Evolutionary conservation across 2,329 filamentous ascomycete genomes (phyloP), one percentile per base, ranked within the genome.

Genomic region (Aureobasidium lini): DNA sequence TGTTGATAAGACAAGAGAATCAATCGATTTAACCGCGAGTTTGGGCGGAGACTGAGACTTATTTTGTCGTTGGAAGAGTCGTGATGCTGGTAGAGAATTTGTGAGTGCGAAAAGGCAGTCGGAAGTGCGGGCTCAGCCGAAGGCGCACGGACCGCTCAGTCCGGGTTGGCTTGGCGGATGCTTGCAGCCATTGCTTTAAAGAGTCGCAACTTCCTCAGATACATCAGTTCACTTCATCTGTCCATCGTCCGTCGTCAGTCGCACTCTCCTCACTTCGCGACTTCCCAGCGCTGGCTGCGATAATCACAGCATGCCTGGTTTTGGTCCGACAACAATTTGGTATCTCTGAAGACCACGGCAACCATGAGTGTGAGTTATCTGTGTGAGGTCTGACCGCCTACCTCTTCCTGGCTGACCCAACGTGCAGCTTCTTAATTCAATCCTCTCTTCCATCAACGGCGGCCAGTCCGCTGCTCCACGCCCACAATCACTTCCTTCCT

Each of bases 1-100:
- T 53, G 62, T 64, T 61, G 58, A 44, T 66, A 69, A 85, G 91
- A 92, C 88, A 87, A 82, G 89, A 92, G 88, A 88, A 82, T 91
- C 93, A 97, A 97, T 97, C 93, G 86, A 88, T 95, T 97, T 95
- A 96, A 96, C 93, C 93, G 91, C 89, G 77, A 89, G 50, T 64
- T 86, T 84, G 44, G 62, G 88, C 92, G 93, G 93, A 96, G 93
- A 97, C 93, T 96, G 93, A 95, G 84, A 87, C 91, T 90, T 94
- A 90, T 94, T 90, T 84, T 90, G 90, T 95, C 87, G 89, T 84
- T 60, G 62, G 42, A 72, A 49, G 71, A 37, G 42, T 46, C 47
- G 47, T 23, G 48, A 13, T 39, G 18, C 10, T 6, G 1, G 13
- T 10, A 11, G 23, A 40, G 36, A 31, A 52, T 34, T 40, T 40